These are phyloP conservation scores for Claviceps citrina DNA, from an alignment of 2,329 filamentous ascomycete species.

Conservation along the genomic window DNA sequence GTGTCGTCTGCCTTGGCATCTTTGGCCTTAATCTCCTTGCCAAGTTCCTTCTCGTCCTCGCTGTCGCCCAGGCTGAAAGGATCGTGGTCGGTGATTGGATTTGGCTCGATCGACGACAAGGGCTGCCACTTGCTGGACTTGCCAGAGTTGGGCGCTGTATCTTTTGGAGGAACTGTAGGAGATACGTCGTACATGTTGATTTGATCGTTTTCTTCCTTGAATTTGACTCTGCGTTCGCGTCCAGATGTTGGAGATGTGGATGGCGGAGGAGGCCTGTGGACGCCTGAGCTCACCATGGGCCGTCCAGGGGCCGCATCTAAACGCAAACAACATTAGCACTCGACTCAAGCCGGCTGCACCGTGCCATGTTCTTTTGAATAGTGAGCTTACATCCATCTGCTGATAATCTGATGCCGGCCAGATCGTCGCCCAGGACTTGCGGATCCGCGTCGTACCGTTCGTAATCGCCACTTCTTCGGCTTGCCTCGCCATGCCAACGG, in stretches of 20 bases:
- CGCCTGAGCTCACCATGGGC: slow-evolving; percentile 50
- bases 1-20: slow-evolving; percentile 39
- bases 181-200: slow-evolving; percentile 60
- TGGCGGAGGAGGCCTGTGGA: slow-evolving; percentile 56
- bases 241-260: slow-evolving; percentile 34
- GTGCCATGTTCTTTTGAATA: background rate
- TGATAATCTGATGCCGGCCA: slow-evolving; percentile 52
- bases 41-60: slow-evolving; percentile 64
- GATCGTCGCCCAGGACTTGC: slow-evolving; percentile 77
- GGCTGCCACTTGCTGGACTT: slow-evolving; percentile 97
- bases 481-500: slow-evolving; percentile 43
- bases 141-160: slow-evolving; percentile 27
- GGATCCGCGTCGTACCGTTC: slow-evolving; percentile 92
- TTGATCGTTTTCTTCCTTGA: slow-evolving; percentile 55
- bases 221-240: slow-evolving; percentile 39
- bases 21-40: slow-evolving; percentile 32
- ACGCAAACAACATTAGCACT: background rate
- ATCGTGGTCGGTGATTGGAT: slow-evolving; percentile 77
- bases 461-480: slow-evolving; percentile 68
- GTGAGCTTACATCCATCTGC: slow-evolving; percentile 42
- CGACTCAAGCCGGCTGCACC: background rate
- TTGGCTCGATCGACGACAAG: slow-evolving; percentile 64
- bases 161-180: slow-evolving; percentile 39
- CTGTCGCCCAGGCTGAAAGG: slow-evolving; percentile 94
- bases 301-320: slow-evolving; percentile 13